Percentiles rank a stretch among this genome's conserved stretches.
Evolutionary conservation across 768 basidiomycete genomes (phyloP).

Genomic region (Collybiopsis luxurians): DNA sequence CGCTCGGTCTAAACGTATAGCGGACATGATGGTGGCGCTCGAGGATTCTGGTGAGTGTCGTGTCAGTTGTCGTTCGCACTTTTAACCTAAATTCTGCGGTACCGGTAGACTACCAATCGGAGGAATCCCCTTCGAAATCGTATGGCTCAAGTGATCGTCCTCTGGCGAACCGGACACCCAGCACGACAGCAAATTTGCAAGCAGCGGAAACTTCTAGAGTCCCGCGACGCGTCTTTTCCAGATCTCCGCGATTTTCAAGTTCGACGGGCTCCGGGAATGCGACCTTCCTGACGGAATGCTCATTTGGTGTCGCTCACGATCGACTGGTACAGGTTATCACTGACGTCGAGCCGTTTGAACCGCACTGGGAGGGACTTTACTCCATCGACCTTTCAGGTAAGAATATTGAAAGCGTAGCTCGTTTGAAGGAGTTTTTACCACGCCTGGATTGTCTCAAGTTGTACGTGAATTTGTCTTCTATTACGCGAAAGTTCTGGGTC

Average conservation of each 20-base stretch:
- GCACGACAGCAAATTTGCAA: constrained; percentile 22
- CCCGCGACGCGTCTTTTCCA: constrained; percentile 46
- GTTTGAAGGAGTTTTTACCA: constrained; percentile 88
- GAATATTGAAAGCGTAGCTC: constrained; percentile 76
- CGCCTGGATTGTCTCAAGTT: constrained; percentile 70
- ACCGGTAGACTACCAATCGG: constrained; percentile 28
- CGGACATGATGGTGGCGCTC: constrained; percentile 73
- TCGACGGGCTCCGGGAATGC: constrained; percentile 27
- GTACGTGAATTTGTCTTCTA: constrained; percentile 44
- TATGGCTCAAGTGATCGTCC: constrained; percentile 42
- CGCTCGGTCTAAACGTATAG: constrained; percentile 75
- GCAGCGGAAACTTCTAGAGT: constrained; percentile 16
- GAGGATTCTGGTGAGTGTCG: constrained; percentile 59
- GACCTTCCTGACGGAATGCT: constrained; percentile 90
- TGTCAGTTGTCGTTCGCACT: constrained; percentile 11
- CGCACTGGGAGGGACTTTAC: constrained; percentile 84
- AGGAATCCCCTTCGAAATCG: constrained; percentile 55
- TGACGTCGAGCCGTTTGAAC: constrained; percentile 91
- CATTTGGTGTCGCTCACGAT: constrained; percentile 93
- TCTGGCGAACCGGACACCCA: constrained; percentile 39
- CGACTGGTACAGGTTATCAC: constrained; percentile 89
- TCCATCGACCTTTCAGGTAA: constrained; percentile 73
- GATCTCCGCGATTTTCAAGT: constrained; percentile 26
- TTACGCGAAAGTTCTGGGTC: background rate
- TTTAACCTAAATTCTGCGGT: constrained; percentile 7